phyloP scores from a whole-genome alignment of 495 filamentous ascomycete species.

The Neurospora sp. region DNA sequence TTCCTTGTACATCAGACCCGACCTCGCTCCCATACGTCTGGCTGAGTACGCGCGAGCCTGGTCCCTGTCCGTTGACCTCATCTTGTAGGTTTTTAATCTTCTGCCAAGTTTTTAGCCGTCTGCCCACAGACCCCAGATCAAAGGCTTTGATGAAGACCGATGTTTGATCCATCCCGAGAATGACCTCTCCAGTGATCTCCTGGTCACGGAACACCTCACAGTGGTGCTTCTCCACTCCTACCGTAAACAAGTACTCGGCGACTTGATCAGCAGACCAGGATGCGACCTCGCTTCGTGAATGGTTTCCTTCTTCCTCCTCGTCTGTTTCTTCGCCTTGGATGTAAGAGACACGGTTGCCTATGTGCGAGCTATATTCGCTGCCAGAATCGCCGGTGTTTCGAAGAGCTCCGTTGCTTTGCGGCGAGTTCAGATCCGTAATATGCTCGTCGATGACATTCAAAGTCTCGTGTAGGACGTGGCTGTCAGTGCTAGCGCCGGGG shows the following conservation, averaged over 20 bases:
- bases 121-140: slow-evolving; percentile 82
- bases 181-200: slow-evolving; percentile 88
- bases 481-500: slow-evolving; percentile 39
- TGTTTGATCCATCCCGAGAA: slow-evolving; percentile 89
- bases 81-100: slow-evolving; percentile 84
- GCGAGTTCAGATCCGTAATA: slow-evolving; percentile 83
- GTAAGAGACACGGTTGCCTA: slow-evolving; percentile 72
- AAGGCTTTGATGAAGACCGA: slow-evolving; percentile 91
- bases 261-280: slow-evolving; percentile 70
- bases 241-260: slow-evolving; percentile 70
- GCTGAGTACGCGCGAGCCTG: slow-evolving; percentile 33
- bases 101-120: slow-evolving; percentile 87
- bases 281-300: slow-evolving; percentile 55
- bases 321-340: slow-evolving; percentile 84
- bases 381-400: slow-evolving; percentile 68
- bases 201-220: slow-evolving; percentile 93
- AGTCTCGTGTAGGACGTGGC: slow-evolving; percentile 92
- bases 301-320: slow-evolving; percentile 48
- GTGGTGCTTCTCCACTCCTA: slow-evolving; percentile 71
- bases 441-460: slow-evolving; percentile 97
- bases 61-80: slow-evolving; percentile 46
- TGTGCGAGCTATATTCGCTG: slow-evolving; percentile 78
- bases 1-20: slow-evolving; percentile 38
- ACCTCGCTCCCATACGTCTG: slow-evolving; percentile 44
- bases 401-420: slow-evolving; percentile 38